Percentiles rank a stretch among this genome's conserved stretches.
phyloP scores from a whole-genome alignment of 257 asterid genomes.

The Apocynum venetum region DNA sequence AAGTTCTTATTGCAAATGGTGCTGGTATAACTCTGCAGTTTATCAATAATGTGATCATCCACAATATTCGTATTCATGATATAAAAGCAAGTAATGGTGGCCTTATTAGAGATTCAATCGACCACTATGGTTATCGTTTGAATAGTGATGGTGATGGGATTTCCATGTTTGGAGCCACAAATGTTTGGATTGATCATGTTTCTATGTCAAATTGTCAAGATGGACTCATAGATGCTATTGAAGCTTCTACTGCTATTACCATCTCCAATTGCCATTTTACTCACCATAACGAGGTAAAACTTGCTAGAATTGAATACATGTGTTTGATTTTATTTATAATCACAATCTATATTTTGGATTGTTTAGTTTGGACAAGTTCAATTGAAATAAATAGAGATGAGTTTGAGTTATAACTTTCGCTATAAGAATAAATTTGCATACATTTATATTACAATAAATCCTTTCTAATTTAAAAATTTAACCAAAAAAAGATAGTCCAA shows the following conservation, averaged over 20 bases:
- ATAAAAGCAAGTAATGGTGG: slow-evolving; percentile 26
- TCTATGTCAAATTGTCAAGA: slow-evolving; percentile 32
- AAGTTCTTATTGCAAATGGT: slow-evolving; percentile 23
- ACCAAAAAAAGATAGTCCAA: too few species aligned
- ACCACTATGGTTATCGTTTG: slow-evolving; percentile 25
- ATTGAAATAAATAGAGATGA: too few species aligned
- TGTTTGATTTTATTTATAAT: too few species aligned
- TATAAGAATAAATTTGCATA: too few species aligned
- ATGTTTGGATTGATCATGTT: slow-evolving; percentile 38
- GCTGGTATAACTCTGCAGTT: slow-evolving; percentile 33
- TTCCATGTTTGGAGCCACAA: slow-evolving; percentile 25
- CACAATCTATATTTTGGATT: too few species aligned
- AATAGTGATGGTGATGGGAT: slow-evolving; percentile 40
- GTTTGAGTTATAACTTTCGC: too few species aligned
- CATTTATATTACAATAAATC: too few species aligned
- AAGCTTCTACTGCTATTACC: slow-evolving; percentile 33
- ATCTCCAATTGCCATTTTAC: slow-evolving; percentile 36
- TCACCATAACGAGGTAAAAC: slow-evolving; percentile 28
- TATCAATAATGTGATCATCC: slow-evolving; percentile 28
- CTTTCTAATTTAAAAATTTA: too few species aligned
- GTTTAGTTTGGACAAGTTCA: too few species aligned
- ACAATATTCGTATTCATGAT: slow-evolving; percentile 23
- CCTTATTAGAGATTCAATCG: slow-evolving; percentile 23
- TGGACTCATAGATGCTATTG: slow-evolving; percentile 32
- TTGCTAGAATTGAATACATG: too few species aligned